These are phyloP conservation scores for Paecilomyces variotii DNA, from an alignment of 2,329 filamentous ascomycete species.

Conservation along the genomic window DNA sequence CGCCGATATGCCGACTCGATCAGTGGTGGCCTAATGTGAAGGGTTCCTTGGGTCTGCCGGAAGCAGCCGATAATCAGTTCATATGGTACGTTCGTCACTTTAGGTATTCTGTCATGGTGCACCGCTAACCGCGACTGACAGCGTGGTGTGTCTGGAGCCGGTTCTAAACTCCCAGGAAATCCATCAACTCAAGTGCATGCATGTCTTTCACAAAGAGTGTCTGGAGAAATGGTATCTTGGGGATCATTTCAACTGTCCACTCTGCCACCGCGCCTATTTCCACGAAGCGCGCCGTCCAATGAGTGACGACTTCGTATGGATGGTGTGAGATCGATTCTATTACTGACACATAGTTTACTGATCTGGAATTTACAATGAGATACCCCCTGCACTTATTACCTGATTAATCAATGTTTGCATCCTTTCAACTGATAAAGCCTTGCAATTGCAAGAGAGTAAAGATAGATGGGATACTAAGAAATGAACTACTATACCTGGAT, in stretches of 20 bases:
- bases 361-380: background rate
- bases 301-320: slow-evolving; percentile 30
- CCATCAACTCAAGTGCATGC: slow-evolving; percentile 29
- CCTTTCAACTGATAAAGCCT: background rate
- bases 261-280: slow-evolving; percentile 30
- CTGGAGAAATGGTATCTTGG: slow-evolving; percentile 33
- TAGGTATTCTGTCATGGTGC: too few relatives aligned
- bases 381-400: background rate
- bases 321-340: slow-evolving; percentile 18
- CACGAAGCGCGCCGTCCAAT: slow-evolving; percentile 16
- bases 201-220: slow-evolving; percentile 33
- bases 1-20: slow-evolving; percentile 27
- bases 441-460: background rate
- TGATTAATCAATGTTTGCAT: background rate
- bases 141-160: slow-evolving; percentile 31
- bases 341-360: background rate
- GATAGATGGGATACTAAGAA: background rate
- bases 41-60: slow-evolving; percentile 22
- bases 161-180: slow-evolving; percentile 28
- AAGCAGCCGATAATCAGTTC: slow-evolving; percentile 27
- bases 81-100: slow-evolving; percentile 19
- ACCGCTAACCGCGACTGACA: slow-evolving; percentile 6
- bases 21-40: slow-evolving; percentile 30
- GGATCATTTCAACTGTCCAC: slow-evolving; percentile 31
- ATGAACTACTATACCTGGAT: too few relatives aligned